phyloP scores from a whole-genome alignment of 495 filamentous ascomycete genomes.

The Aspergillus ellipticus region DNA sequence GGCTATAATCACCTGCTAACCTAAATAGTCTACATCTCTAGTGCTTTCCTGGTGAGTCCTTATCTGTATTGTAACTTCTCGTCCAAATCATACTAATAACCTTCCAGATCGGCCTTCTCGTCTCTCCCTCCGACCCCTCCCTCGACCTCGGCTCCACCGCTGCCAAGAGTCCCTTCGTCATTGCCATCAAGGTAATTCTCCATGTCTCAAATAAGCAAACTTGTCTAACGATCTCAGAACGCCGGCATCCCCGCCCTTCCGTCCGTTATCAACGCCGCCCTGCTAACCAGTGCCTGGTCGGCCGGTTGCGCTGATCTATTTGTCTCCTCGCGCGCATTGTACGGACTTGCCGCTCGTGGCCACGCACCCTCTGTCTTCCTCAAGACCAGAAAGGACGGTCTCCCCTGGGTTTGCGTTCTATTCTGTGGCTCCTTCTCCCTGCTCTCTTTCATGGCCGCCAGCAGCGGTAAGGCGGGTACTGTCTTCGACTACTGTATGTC shows the following conservation, averaged over 20 bases:
- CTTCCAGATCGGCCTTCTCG: neutral
- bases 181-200: neutral
- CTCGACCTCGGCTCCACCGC: neutral
- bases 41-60: neutral
- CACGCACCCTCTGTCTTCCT: slow-evolving; percentile 34
- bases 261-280: slow-evolving; percentile 65
- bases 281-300: slow-evolving; percentile 66
- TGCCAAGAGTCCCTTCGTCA: neutral
- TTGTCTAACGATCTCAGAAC: slow-evolving; percentile 12
- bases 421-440: slow-evolving; percentile 20
- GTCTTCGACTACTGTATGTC: neutral
- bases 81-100: neutral
- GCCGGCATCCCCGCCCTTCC: slow-evolving; percentile 36
- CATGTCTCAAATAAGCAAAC: neutral
- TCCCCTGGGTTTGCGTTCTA: slow-evolving; percentile 30
- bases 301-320: slow-evolving; percentile 49
- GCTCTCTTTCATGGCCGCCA: slow-evolving; percentile 10
- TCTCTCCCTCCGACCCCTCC: neutral
- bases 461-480: neutral
- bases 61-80: neutral
- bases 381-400: slow-evolving; percentile 29
- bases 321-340: slow-evolving; percentile 52
- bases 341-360: slow-evolving; percentile 34
- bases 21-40: neutral
- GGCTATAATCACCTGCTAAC: neutral